Conservation (phyloP, 176 grass and related monocot species). For the Triticum urartu region DNA sequence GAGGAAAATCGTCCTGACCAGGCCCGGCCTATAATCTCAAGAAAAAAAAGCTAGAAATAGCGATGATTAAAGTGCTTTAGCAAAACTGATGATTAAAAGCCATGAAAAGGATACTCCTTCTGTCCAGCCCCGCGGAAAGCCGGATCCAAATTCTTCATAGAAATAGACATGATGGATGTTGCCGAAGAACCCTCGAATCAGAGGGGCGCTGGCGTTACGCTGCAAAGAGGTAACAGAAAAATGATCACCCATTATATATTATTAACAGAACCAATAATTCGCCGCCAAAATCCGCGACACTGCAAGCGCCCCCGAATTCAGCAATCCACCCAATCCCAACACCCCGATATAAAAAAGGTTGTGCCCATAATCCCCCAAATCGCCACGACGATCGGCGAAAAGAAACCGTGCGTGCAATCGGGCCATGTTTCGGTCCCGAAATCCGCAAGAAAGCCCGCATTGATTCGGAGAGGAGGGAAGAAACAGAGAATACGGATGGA, state of each 20-base stretch:
- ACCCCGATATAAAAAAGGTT: not conserved
- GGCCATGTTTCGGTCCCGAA: not conserved
- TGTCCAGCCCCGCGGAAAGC: constrained; percentile 74
- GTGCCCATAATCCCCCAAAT: not conserved
- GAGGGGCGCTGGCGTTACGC: constrained; percentile 29
- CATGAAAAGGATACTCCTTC: constrained; percentile 76
- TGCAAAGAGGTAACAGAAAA: constrained; percentile 7
- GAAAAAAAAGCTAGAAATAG: too few relatives aligned
- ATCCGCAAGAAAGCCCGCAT: not conserved
- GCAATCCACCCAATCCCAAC: not conserved
- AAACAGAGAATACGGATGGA: not conserved
- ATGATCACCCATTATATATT: too few relatives aligned
- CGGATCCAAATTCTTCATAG: constrained; percentile 86
- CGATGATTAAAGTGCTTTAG: not conserved
- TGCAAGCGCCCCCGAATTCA: not conserved
- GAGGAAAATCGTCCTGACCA: too few relatives aligned
- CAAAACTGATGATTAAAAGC: not conserved
- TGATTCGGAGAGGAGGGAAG: not conserved
- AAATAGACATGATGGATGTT: constrained; percentile 58
- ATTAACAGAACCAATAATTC: not conserved
- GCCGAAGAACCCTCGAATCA: constrained; percentile 43
- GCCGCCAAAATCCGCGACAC: not conserved
- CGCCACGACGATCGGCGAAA: not conserved
- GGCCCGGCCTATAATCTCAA: too few relatives aligned
- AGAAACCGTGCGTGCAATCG: not conserved